Percentiles rank a stretch among this genome's conserved stretches.
Evolutionary conservation across 139 green algal species (phyloP).

Genomic region (Chlamydomonas sp.): DNA sequence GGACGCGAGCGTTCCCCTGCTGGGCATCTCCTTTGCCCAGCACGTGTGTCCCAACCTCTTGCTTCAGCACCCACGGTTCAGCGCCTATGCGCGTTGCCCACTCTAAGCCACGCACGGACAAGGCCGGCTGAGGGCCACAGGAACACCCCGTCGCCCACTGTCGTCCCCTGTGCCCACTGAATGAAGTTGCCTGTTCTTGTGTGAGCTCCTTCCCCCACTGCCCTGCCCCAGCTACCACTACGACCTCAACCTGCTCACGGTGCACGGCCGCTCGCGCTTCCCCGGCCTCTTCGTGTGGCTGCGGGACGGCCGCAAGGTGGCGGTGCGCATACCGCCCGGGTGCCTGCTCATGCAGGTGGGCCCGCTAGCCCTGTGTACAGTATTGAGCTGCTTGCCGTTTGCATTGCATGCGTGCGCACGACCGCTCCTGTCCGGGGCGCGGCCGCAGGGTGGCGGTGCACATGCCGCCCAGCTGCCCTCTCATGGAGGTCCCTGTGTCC

Average conservation of each 20-base stretch:
- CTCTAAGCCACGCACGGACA: neutral
- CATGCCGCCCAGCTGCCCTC: too few relatives aligned
- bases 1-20: neutral
- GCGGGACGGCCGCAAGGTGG: slow-evolving; percentile 73
- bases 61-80: too few relatives aligned
- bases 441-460: too few relatives aligned
- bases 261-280: slow-evolving; percentile 83
- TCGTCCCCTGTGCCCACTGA: too few relatives aligned
- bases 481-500: too few relatives aligned
- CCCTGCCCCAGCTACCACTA: neutral
- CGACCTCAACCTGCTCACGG: slow-evolving; percentile 95
- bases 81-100: too few relatives aligned
- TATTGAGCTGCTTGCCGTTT: too few relatives aligned
- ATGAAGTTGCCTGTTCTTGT: neutral
- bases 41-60: neutral
- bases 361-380: too few relatives aligned
- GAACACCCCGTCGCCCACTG: neutral
- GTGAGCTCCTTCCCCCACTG: neutral
- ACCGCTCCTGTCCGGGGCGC: too few relatives aligned
- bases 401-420: too few relatives aligned
- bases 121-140: neutral
- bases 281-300: slow-evolving; percentile 82
- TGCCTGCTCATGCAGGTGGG: slow-evolving; percentile 87
- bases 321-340: slow-evolving; percentile 75
- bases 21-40: neutral